Base-by-base conservation (phyloP, 108 stramenopile species). In the Cyclostephanos invisitatus region DNA sequence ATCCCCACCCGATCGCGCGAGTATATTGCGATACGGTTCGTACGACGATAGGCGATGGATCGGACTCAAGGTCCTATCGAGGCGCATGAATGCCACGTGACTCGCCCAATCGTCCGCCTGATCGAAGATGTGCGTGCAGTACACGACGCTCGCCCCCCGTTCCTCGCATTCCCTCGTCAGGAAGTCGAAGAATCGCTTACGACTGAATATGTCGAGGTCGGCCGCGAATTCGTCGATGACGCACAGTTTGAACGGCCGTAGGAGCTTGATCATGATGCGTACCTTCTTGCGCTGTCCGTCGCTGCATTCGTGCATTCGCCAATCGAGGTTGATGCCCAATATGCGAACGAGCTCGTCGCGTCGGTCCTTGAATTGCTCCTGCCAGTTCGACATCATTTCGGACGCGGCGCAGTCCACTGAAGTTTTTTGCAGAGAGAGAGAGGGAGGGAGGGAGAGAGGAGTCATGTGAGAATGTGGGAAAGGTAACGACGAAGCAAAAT, bases 91-190 rank as follows among this genome's bases (percentile, higher is more conserved):
- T 0, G 66, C 59, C 4, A 82, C 59, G 38, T 81, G 74, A 24
- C 64, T 84, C 37, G 90, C 88, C 92, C 92, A 93, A 5, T 83
- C 84, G 64, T 90, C 93, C 48, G 92, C 78, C 20, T 90, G 86
- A 48, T 92, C 93, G 74, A 94, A 93, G 55, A 94, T 92, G 73
- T 94, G 91, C 25, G 91, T 93, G 56, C 90, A 89, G 71, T 94
- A 94, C 21, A 94, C 73, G 27, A 94, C 84, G 48, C 89, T 87
- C 7, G 87, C 82, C 4, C 89, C 88, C 10, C 84, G 68, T 57
- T 54, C 55, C 67, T 85, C 84, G 50, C 83, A 83, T 79, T 94
- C 93, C 36, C 64, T 50, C 70, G 73, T 86, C 29, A 94, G 73
- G 68, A 85, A 94, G 22, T 74, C 76, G 32, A 91, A 73, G 66